Conservation (phyloP, 768 basidiomycete species). For the Xerocomellus intermedius region DNA sequence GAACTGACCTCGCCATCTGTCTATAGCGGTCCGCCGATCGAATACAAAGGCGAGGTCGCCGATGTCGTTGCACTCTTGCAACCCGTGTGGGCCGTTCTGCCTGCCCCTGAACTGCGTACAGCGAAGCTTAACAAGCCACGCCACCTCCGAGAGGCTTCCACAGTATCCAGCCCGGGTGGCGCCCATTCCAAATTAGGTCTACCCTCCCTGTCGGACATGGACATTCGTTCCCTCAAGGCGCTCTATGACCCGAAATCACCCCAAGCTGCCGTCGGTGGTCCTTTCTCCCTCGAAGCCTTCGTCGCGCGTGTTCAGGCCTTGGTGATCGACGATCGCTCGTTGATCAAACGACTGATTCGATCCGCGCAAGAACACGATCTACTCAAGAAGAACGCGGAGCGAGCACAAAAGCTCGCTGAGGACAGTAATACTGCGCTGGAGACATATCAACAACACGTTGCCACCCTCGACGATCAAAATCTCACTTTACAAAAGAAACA, state of each 20-base stretch:
- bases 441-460: slow-evolving; percentile 89
- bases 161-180: slow-evolving; percentile 36
- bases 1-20: slow-evolving; percentile 23
- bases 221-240: slow-evolving; percentile 81
- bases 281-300: slow-evolving; percentile 75
- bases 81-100: slow-evolving; percentile 78
- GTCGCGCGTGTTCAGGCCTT: slow-evolving; percentile 75
- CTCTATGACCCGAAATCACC: slow-evolving; percentile 56
- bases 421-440: slow-evolving; percentile 78
- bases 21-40: slow-evolving; percentile 27
- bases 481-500: slow-evolving; percentile 49
- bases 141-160: slow-evolving; percentile 48
- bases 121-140: slow-evolving; percentile 53
- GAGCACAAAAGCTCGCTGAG: slow-evolving; percentile 86
- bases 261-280: slow-evolving; percentile 30
- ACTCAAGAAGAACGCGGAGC: slow-evolving; percentile 88
- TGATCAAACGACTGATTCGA: slow-evolving; percentile 81
- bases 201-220: slow-evolving; percentile 74
- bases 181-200: slow-evolving; percentile 29
- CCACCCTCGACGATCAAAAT: slow-evolving; percentile 75
- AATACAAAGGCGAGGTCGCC: slow-evolving; percentile 44
- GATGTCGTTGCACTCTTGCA: slow-evolving; percentile 61
- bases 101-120: slow-evolving; percentile 80
- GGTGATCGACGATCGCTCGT: slow-evolving; percentile 75
- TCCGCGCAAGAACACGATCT: slow-evolving; percentile 89